phyloP scores from a whole-genome alignment of 2,329 filamentous ascomycete species.

The Pyricularia grisea region DNA sequence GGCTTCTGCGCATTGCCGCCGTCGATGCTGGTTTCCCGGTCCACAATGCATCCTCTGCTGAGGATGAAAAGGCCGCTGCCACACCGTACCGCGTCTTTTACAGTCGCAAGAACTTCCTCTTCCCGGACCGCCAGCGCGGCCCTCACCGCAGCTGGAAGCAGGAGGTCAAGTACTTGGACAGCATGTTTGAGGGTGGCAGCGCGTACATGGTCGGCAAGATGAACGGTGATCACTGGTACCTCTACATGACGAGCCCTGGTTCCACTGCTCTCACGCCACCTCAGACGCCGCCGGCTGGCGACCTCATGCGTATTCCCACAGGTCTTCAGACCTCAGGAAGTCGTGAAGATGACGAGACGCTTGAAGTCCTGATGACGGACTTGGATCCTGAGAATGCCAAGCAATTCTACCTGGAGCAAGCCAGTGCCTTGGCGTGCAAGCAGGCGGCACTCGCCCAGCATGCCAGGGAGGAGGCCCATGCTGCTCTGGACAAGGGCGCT shows the following conservation, averaged over 20 bases:
- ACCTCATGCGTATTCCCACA: constrained; percentile 40
- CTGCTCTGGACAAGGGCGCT: constrained; percentile 55
- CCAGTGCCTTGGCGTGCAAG: constrained; percentile 82
- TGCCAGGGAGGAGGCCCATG: constrained; percentile 49
- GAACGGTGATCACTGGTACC: constrained; percentile 99
- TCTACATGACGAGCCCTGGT: constrained; percentile 89
- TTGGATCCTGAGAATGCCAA: constrained; percentile 59
- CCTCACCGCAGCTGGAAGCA: constrained; percentile 97
- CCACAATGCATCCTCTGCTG: constrained; percentile 55
- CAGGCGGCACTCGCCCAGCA: constrained; percentile 59
- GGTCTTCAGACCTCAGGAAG: constrained; percentile 29
- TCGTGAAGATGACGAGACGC: constrained; percentile 60
- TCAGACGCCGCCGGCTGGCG: constrained; percentile 48
- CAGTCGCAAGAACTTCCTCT: constrained; percentile 97
- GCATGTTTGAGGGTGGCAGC: constrained; percentile 83
- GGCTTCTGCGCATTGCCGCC: constrained; percentile 86
- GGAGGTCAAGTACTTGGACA: constrained; percentile 87
- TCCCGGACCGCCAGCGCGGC: constrained; percentile 86
- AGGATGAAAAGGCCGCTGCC: constrained; percentile 65
- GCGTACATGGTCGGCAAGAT: constrained; percentile 99
- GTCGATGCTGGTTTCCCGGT: constrained; percentile 82
- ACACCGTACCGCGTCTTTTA: constrained; percentile 96
- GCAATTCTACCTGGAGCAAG: constrained; percentile 61
- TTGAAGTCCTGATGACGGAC: constrained; percentile 66
- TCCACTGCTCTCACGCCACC: constrained; percentile 67